Evolutionary conservation across 2,329 filamentous ascomycete species (phyloP), one percentile per base, ranked within the genome.

Genomic region (Stachybotrys elegans): DNA sequence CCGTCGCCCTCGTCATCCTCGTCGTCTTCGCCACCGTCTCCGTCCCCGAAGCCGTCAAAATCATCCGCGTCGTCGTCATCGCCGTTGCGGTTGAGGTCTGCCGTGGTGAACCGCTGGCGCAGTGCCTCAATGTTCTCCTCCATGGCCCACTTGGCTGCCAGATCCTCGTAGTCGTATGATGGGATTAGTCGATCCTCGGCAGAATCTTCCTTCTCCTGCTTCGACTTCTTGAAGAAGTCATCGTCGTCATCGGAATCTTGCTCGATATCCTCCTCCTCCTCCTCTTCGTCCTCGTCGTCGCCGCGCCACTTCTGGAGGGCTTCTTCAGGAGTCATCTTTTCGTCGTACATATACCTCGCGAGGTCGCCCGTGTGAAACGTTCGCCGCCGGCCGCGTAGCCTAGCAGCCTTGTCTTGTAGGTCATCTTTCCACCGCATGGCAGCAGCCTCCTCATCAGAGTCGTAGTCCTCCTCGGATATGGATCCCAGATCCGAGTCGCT

Each of bases 401-500:
- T 79, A 49, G 78, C 78, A 2, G 91, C 91, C 43, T 84, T 88
- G 46, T 85, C 83, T 9, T 80, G 68, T 61, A 98, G 78, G 55
- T 95, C 91, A 20, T 86, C 80, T 63, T 98, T 98, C 94, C 94
- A 98, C 36, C 82, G 78, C 19, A 88, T 56, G 4, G 77, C 83
- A 3, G 83, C 85, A 31, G 86, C 84, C 39, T 92, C 88, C 42
- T 88, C 86, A 16, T 78, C 78, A 3, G 73, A 77, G 42, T 69
- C 62, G 38, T 66, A 61, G n/a, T 79, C 78, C n/a, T 79, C 75
- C 2, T 71, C 70, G 3, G 88, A 95, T 50, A 96, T 67, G 4
- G 92, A 95, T 6, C 93, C 93, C 5, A 98, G 75, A 61, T 98
- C 94, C 0, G 93, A 98, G 63, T 98, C 94, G 58, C 89, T 95